phyloP scores from a whole-genome alignment of 306 rosid species.

The Ammopiptanthus mongolicus region DNA sequence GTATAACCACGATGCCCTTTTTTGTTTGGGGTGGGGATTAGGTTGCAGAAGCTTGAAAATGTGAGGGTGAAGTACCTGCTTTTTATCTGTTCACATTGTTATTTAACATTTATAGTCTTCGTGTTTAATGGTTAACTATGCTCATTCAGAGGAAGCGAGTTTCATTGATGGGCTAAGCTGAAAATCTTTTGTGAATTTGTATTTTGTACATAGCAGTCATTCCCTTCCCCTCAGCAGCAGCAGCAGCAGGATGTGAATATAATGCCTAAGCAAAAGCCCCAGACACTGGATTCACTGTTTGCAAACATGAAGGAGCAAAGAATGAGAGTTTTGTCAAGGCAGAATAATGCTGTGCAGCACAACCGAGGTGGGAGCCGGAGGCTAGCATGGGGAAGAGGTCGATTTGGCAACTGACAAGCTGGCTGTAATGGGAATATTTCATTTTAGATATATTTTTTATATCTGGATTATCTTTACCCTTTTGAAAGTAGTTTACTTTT shows the following conservation, averaged over 20 bases:
- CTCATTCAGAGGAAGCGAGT: not conserved
- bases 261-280: conserved; percentile 57
- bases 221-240: conserved; percentile 27
- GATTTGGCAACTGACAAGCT: conserved; percentile 47
- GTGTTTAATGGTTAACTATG: not conserved
- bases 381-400: conserved; percentile 69
- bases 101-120: not conserved
- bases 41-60: not conserved
- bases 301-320: conserved; percentile 91
- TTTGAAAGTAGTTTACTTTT: not conserved
- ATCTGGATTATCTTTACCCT: not conserved
- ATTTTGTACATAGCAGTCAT: conserved; percentile 26
- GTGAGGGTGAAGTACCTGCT: not conserved
- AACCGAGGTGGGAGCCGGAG: conserved; percentile 46
- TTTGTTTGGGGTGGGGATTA: not conserved
- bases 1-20: not conserved
- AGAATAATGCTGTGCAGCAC: conserved; percentile 39
- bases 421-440: not conserved
- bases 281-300: conserved; percentile 75
- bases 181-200: not conserved
- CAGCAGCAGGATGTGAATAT: conserved; percentile 28
- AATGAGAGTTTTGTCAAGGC: conserved; percentile 50
- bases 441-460: not conserved
- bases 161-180: not conserved
- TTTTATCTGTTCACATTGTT: not conserved